Percentiles rank a stretch among this genome's conserved stretches.
phyloP scores from a whole-genome alignment of 441 rosid genomes.

The Dalechampia spathulata region DNA sequence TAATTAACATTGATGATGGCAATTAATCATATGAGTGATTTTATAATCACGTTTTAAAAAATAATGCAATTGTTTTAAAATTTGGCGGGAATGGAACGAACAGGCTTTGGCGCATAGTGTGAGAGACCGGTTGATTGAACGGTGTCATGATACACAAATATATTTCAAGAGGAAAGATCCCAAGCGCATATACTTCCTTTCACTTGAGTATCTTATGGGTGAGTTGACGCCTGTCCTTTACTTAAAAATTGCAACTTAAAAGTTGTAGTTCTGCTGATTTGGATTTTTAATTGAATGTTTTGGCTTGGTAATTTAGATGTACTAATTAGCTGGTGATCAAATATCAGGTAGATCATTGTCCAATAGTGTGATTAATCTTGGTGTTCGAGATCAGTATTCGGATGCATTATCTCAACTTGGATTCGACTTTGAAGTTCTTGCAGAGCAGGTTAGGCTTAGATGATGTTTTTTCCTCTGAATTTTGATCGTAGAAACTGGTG shows the following conservation, averaged over 20 bases:
- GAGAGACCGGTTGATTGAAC: slow-evolving; percentile 44
- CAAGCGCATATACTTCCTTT: slow-evolving; percentile 44
- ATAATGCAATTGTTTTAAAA: background rate
- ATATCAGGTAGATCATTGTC: slow-evolving; percentile 45
- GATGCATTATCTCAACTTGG: slow-evolving; percentile 49
- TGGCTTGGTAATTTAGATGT: no score
- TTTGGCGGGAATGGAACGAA: slow-evolving; percentile 32
- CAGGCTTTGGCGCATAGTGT: slow-evolving; percentile 47
- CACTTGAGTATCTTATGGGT: slow-evolving; percentile 56
- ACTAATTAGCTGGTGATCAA: no score
- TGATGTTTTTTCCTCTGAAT: background rate
- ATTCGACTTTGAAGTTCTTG: slow-evolving; percentile 49
- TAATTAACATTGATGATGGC: no score
- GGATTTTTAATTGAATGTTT: no score
- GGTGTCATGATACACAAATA: slow-evolving; percentile 48
- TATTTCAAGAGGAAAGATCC: slow-evolving; percentile 41
- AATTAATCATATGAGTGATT: no score
- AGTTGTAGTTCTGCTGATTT: no score
- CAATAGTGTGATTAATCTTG: slow-evolving; percentile 44
- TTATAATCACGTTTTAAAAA: no score
- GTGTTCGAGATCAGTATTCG: slow-evolving; percentile 38
- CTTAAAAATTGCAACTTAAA: no score
- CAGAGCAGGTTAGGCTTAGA: slow-evolving; percentile 46
- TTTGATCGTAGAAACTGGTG: no score
- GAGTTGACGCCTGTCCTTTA: no score